Conservation (phyloP, 2,329 filamentous ascomycete species). For the Ploettnerulaceae sp. region DNA sequence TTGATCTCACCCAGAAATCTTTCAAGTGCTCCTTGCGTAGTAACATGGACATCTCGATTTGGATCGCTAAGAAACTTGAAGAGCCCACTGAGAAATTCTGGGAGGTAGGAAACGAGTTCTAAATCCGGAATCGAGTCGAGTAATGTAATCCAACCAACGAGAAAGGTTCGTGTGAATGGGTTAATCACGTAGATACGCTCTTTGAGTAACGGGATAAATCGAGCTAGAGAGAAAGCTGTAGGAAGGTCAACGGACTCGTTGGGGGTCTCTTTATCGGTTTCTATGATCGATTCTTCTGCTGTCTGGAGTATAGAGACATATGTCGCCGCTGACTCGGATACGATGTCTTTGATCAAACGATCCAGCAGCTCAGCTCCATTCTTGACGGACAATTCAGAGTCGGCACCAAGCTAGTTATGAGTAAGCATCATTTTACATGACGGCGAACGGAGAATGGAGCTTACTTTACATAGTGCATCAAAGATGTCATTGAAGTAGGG, state of each 20-base stretch:
- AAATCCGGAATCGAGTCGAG: constrained; percentile 95
- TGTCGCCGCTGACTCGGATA: constrained; percentile 88
- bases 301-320: constrained; percentile 85
- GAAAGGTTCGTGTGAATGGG: constrained; percentile 88
- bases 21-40: constrained; percentile 83
- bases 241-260: constrained; percentile 52
- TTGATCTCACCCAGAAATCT: constrained; percentile 91
- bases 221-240: constrained; percentile 85
- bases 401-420: constrained; percentile 73
- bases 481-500: constrained; percentile 99
- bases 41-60: constrained; percentile 90
- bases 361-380: constrained; percentile 95
- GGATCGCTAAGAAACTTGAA: constrained; percentile 89
- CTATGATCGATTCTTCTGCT: constrained; percentile 46
- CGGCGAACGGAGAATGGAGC: constrained; percentile 17
- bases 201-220: constrained; percentile 88
- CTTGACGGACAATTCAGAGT: constrained; percentile 95
- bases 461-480: constrained; percentile 90
- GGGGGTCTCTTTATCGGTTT: constrained; percentile 43
- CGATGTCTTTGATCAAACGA: constrained; percentile 91
- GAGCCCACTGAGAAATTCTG: constrained; percentile 83
- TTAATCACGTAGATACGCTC: constrained; percentile 93
- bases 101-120: constrained; percentile 87
- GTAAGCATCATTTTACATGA: neutral
- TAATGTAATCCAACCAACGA: constrained; percentile 93